Evolutionary conservation across 1,139 yeast species (phyloP).

Genomic region (Saccharomyces pastorianus): DNA sequence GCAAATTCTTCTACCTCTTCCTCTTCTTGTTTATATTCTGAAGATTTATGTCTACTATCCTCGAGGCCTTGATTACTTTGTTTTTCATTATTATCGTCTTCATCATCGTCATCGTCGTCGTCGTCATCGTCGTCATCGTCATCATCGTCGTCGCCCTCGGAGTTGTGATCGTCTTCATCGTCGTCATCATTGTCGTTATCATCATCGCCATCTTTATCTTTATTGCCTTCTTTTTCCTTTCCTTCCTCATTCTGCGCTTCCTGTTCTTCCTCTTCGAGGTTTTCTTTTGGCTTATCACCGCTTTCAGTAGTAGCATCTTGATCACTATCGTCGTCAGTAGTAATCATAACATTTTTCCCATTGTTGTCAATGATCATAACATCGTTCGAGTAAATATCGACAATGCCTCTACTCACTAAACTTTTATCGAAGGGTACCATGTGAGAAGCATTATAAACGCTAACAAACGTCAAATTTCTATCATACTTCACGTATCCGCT

Average conservation of each 20-base stretch:
- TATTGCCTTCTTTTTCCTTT: constrained; percentile 4
- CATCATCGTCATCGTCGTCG: constrained; percentile 7
- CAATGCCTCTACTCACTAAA: constrained; percentile 57
- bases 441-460: constrained; percentile 72
- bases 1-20: not conserved
- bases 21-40: not conserved
- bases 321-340: constrained; percentile 17
- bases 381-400: constrained; percentile 38
- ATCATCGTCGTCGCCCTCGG: constrained; percentile 9
- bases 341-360: constrained; percentile 12
- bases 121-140: constrained; percentile 9
- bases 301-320: constrained; percentile 9
- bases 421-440: constrained; percentile 92
- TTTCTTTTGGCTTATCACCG: constrained; percentile 3
- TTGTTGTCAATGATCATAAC: constrained; percentile 13
- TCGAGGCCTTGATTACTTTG: constrained; percentile 10
- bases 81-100: constrained; percentile 10
- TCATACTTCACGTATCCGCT: constrained; percentile 52
- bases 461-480: constrained; percentile 69
- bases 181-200: constrained; percentile 7
- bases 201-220: constrained; percentile 10
- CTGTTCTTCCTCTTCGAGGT: constrained; percentile 5
- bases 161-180: constrained; percentile 3
- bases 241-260: constrained; percentile 6
- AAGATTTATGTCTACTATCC: not conserved